These are phyloP conservation scores for Rhizoctonia solani DNA, from an alignment of 1,284 basidiomycete species.

Conservation along the genomic window DNA sequence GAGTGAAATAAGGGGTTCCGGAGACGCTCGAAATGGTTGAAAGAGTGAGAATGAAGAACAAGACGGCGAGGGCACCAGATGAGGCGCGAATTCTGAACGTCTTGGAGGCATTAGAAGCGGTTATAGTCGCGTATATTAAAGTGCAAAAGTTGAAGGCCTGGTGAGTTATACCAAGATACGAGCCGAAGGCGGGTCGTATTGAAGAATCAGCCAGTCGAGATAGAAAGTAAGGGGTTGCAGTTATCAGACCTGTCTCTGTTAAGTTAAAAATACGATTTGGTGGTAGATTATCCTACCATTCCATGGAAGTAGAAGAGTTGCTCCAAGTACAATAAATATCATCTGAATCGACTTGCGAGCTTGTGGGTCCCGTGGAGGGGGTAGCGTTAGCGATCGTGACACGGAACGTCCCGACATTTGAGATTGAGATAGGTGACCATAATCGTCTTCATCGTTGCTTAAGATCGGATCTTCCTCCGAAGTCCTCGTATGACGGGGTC, in stretches of 20 bases:
- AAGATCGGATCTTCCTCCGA: slow-evolving; percentile 13
- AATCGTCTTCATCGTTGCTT: neutral
- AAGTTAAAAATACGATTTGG: slow-evolving; percentile 22
- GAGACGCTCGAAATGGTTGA: slow-evolving; percentile 11
- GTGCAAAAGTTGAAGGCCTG: slow-evolving; percentile 37
- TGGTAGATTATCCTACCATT: slow-evolving; percentile 3
- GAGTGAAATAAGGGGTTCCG: slow-evolving; percentile 17
- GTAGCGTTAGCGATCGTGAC: slow-evolving; percentile 19
- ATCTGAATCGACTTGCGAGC: slow-evolving; percentile 45
- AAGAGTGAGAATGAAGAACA: slow-evolving; percentile 38
- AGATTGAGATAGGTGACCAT: slow-evolving; percentile 24
- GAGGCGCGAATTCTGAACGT: slow-evolving; percentile 30
- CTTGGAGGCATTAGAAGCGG: slow-evolving; percentile 35
- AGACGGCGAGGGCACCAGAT: slow-evolving; percentile 37
- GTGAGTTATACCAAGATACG: slow-evolving; percentile 38
- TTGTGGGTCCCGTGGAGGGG: slow-evolving; percentile 25
- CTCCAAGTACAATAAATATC: slow-evolving; percentile 55
- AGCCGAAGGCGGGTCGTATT: slow-evolving; percentile 40
- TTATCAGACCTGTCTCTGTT: slow-evolving; percentile 32
- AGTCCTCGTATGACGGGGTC: slow-evolving; percentile 1
- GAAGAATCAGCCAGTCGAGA: slow-evolving; percentile 30
- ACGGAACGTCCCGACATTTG: slow-evolving; percentile 28
- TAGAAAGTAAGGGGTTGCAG: slow-evolving; percentile 38
- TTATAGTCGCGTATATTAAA: slow-evolving; percentile 30
- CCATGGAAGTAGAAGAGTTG: slow-evolving; percentile 25